Evolutionary conservation across 352 stramenopile genomes (phyloP), one percentile per base, ranked within the genome.

Genomic region (Thraustochytrium sp.): DNA sequence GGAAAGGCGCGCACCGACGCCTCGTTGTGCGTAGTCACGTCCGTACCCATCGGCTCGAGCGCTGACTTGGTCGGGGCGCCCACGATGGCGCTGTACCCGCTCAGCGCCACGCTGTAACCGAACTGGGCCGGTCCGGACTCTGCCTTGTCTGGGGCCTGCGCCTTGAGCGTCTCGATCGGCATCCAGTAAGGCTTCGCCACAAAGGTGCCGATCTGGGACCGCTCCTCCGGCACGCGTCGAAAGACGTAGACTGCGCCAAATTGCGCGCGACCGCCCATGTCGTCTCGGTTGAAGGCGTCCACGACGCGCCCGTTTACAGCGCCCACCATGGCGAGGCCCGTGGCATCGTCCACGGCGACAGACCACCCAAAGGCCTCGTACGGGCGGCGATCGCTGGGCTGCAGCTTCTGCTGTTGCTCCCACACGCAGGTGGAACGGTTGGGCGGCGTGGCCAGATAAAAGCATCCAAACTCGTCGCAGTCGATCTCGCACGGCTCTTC

Each of bases 321-420:
- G 16, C 89, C 85, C 42, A 98, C 86, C 5, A 96, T 88, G 13
- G 92, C 93, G 13, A 94, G 86, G 2, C 93, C 94, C 18, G 89
- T 89, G 16, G 85, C 82, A 54, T 97, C 89, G 51, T 97, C 91
- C 0, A 97, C 87, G 23, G 87, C 92, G 16, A 98, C 92, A 61
- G 88, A 91, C 40, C 89, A 91, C 0, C 94, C 94, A 74, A 98
- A 96, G 1, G 87, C 40, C 84, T 96, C 92, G 8, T 92, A 90
- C 5, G 75, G 86, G 51, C 92, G 90, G 85, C 96, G 97, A 86
- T 98, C 94, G 53, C 91, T 96, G 36, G 93, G 88, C 37, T 93
- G 86, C 26, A 98, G 80, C 13, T 92, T 89, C 73, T 92, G 87
- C 82, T 98, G 89, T 76, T 96, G 92, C 76, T 93, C 88, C 93